A percentile compares a stretch with the other conserved stretches of the same genome.
phyloP scores from a whole-genome alignment of 805 yeast species.

The Candida ovalis region DNA sequence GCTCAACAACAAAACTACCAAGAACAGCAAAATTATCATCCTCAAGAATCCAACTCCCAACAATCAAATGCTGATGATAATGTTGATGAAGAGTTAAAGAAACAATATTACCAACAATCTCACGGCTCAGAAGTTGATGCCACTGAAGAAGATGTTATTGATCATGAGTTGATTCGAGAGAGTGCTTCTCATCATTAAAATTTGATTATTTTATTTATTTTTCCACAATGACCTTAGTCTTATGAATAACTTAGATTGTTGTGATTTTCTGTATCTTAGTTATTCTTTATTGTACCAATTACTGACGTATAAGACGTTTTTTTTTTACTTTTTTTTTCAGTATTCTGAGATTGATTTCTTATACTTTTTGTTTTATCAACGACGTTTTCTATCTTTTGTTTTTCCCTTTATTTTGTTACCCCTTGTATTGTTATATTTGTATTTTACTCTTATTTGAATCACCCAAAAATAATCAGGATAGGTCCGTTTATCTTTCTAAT shows the following conservation, averaged over 20 bases:
- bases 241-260: neutral
- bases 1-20: conserved; percentile 3
- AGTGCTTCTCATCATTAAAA: conserved; percentile 2
- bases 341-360: neutral
- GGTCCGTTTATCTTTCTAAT: neutral
- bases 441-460: neutral
- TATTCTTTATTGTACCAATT: neutral
- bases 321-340: neutral
- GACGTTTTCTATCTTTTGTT: neutral
- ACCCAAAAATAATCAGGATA: neutral
- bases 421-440: neutral
- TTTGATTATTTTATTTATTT: neutral
- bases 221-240: neutral
- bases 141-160: conserved; percentile 10
- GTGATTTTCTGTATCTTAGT: no score
- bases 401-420: neutral
- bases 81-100: conserved; percentile 22
- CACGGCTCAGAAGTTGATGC: neutral
- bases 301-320: neutral
- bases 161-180: conserved; percentile 10
- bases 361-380: neutral
- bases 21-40: neutral
- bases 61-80: conserved; percentile 16
- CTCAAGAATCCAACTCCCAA: neutral
- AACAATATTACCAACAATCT: conserved; percentile 9